These are phyloP conservation scores for Biscutella auriculata DNA, from an alignment of 441 rosid genomes.

Conservation along the genomic window DNA sequence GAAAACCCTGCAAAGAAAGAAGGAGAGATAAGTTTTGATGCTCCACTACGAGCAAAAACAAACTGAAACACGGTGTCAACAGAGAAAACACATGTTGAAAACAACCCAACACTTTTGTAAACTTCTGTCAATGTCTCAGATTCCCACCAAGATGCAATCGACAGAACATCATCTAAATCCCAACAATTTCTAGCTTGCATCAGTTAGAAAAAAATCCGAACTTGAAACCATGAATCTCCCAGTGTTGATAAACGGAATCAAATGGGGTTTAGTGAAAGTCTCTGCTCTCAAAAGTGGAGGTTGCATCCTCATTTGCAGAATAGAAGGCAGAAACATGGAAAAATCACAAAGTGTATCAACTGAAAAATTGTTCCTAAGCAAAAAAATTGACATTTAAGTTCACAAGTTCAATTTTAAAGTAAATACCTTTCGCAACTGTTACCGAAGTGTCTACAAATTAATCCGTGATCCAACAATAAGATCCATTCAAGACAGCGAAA, in stretches of 20 bases:
- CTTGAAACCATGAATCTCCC: not conserved
- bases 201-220: not conserved
- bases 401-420: no score
- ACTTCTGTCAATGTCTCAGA: not conserved
- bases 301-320: not conserved
- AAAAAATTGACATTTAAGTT: not conserved
- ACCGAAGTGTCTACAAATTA: not conserved
- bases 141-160: not conserved
- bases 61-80: not conserved
- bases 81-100: not conserved
- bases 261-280: not conserved
- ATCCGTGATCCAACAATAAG: slow-evolving; percentile 23
- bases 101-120: slow-evolving; percentile 15
- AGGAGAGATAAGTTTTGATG: not conserved
- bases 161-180: not conserved
- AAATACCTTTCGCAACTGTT: not conserved
- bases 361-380: not conserved
- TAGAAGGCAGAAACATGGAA: not conserved
- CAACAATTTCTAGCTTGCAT: not conserved
- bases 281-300: not conserved
- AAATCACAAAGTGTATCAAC: not conserved
- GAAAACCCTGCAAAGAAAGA: slow-evolving; percentile 38
- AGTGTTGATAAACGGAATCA: not conserved
- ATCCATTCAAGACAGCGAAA: not conserved
- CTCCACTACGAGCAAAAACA: not conserved